These are phyloP conservation scores for Phaeolepiota aurea DNA, from an alignment of 768 basidiomycete genomes.

Conservation along the genomic window DNA sequence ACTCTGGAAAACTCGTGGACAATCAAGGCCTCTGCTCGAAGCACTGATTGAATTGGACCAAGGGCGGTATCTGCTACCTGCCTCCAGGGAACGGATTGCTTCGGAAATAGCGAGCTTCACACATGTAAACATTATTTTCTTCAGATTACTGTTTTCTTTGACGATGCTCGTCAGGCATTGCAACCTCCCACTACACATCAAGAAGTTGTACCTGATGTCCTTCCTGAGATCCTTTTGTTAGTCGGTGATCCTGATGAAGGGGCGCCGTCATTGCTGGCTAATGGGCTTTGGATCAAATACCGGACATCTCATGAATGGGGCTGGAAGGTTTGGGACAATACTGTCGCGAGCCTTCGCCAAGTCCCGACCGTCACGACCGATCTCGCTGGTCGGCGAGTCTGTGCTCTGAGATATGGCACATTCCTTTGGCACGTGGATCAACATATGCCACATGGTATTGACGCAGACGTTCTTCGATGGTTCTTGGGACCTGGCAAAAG, in stretches of 20 bases:
- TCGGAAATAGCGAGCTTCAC: constrained; percentile 56
- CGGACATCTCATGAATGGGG: constrained; percentile 67
- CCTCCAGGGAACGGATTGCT: constrained; percentile 50
- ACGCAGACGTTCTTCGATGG: constrained; percentile 66
- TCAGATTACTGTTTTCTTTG: not conserved
- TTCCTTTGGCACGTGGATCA: constrained; percentile 72
- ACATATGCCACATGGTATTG: constrained; percentile 67
- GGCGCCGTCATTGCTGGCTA: constrained; percentile 64
- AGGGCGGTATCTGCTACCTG: constrained; percentile 42
- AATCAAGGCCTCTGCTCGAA: constrained; percentile 55
- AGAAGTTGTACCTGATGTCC: constrained; percentile 33
- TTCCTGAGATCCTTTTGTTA: constrained; percentile 64
- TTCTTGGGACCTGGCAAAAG: constrained; percentile 58
- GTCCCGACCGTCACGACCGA: constrained; percentile 50
- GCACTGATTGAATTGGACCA: constrained; percentile 61
- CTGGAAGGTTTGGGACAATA: constrained; percentile 81
- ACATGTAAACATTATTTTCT: constrained; percentile 33
- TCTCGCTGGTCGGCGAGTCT: constrained; percentile 32
- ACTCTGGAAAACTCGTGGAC: constrained; percentile 56
- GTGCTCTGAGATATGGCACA: constrained; percentile 56
- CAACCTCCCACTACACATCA: constrained; percentile 32
- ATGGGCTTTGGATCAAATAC: constrained; percentile 78
- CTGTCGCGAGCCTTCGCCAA: constrained; percentile 65
- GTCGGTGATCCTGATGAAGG: constrained; percentile 48
- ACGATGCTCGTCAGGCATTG: constrained; percentile 28